A percentile compares a stretch with the other conserved stretches of the same genome.
These are phyloP conservation scores for Cladophialophora psammophila DNA, from an alignment of 2,329 filamentous ascomycete species.

Conservation along the genomic window DNA sequence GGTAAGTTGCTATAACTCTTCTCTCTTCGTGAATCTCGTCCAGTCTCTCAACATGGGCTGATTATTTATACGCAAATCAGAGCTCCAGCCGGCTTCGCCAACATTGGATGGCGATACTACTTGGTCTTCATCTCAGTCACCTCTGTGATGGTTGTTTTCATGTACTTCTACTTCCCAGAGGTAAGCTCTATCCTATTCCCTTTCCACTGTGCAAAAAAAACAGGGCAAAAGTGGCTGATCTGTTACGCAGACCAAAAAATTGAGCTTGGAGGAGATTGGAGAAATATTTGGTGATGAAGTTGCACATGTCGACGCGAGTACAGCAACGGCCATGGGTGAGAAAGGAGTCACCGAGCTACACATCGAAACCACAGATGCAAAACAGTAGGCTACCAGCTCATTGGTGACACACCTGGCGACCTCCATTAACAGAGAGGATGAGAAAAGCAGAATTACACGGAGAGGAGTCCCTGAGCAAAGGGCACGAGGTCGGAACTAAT, in stretches of 20 bases:
- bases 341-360: conserved; percentile 6
- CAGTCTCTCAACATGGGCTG: neutral
- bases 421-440: neutral
- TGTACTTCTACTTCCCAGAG: conserved; percentile 74
- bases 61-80: neutral
- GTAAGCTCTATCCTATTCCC: neutral
- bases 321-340: conserved; percentile 6
- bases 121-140: conserved; percentile 40
- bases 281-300: conserved; percentile 15
- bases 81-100: conserved; percentile 42
- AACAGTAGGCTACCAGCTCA: neutral
- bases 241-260: neutral
- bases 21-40: neutral
- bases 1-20: neutral
- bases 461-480: neutral
- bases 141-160: conserved; percentile 70
- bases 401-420: neutral
- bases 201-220: neutral
- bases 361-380: conserved; percentile 1
- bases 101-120: conserved; percentile 47
- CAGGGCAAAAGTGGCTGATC: neutral
- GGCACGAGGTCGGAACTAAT: neutral
- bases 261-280: conserved; percentile 17
- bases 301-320: conserved; percentile 13
- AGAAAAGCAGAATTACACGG: neutral